These are phyloP conservation scores for Aureobasidium sp. DNA, from an alignment of 2,329 filamentous ascomycete species.

Conservation along the genomic window DNA sequence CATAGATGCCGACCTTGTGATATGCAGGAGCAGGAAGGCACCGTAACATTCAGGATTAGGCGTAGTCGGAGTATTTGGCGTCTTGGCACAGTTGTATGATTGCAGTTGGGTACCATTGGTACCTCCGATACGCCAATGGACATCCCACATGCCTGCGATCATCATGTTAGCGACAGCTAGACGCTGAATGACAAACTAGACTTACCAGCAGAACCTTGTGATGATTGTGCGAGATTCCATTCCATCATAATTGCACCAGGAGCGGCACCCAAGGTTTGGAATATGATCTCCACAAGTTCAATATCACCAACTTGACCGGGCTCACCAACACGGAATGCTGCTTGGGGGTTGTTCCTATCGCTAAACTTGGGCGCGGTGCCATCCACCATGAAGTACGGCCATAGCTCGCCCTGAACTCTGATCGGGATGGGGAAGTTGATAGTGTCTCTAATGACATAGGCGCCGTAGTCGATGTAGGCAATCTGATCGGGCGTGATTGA, in stretches of 20 bases:
- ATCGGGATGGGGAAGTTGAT: slow-evolving; percentile 57
- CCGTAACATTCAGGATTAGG: slow-evolving; percentile 60
- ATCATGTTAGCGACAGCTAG: background rate
- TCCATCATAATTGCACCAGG: slow-evolving; percentile 63
- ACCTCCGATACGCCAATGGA: slow-evolving; percentile 45
- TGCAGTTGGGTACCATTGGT: slow-evolving; percentile 56
- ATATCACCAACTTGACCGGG: slow-evolving; percentile 56
- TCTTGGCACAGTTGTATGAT: slow-evolving; percentile 68
- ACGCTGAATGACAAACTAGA: background rate
- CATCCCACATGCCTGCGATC: slow-evolving; percentile 48
- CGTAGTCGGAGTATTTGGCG: slow-evolving; percentile 44
- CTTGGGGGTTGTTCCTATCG: slow-evolving; percentile 49
- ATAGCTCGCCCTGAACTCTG: slow-evolving; percentile 76
- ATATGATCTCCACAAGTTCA: slow-evolving; percentile 64
- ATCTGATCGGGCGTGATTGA: slow-evolving; percentile 45
- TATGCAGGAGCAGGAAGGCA: slow-evolving; percentile 49
- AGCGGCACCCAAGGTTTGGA: slow-evolving; percentile 59
- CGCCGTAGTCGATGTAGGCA: slow-evolving; percentile 51
- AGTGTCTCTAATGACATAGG: slow-evolving; percentile 47
- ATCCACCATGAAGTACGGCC: slow-evolving; percentile 72
- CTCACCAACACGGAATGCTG: slow-evolving; percentile 59
- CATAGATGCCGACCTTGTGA: slow-evolving; percentile 49
- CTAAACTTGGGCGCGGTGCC: slow-evolving; percentile 42
- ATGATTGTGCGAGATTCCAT: slow-evolving; percentile 55
- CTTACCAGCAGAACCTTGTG: slow-evolving; percentile 33